Conservation (phyloP, 441 rosid species). For the Croton setiger region DNA sequence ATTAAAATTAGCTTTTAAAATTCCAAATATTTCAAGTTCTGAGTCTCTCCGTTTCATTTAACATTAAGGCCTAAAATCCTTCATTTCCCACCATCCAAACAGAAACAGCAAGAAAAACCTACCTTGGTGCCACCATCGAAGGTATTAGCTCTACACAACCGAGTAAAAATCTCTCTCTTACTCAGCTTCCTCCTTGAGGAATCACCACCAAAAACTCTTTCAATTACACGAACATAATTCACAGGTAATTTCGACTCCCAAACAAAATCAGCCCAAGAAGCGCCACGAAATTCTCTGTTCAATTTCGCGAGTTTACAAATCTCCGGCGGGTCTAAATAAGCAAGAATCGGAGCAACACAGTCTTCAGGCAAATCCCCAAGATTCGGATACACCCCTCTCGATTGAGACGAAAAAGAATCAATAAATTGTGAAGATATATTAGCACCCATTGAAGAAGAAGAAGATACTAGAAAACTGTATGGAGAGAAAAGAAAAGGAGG, state of each 20-base stretch:
- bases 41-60: no score
- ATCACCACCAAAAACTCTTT: conserved; percentile 37
- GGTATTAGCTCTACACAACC: conserved; percentile 49
- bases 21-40: neutral
- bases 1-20: no score
- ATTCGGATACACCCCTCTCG: conserved; percentile 23
- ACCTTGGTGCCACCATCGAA: conserved; percentile 77
- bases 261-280: conserved; percentile 83
- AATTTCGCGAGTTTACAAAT: conserved; percentile 53
- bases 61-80: neutral
- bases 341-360: conserved; percentile 69
- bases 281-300: conserved; percentile 60
- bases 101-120: conserved; percentile 1
- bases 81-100: conserved; percentile 18
- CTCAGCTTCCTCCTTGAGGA: conserved; percentile 40
- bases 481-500: neutral
- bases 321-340: conserved; percentile 64
- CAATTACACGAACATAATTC: conserved; percentile 42
- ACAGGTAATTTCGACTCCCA: conserved; percentile 78
- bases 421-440: conserved; percentile 41
- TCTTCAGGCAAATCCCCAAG: conserved; percentile 83
- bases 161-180: conserved; percentile 66
- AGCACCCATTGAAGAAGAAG: conserved; percentile 48
- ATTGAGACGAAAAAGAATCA: conserved; percentile 19
- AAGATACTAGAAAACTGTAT: neutral